Percentiles rank a stretch among this genome's conserved stretches.
These are phyloP conservation scores for Zoysia japonica DNA, from an alignment of 176 grass and related monocot species.

Conservation along the genomic window DNA sequence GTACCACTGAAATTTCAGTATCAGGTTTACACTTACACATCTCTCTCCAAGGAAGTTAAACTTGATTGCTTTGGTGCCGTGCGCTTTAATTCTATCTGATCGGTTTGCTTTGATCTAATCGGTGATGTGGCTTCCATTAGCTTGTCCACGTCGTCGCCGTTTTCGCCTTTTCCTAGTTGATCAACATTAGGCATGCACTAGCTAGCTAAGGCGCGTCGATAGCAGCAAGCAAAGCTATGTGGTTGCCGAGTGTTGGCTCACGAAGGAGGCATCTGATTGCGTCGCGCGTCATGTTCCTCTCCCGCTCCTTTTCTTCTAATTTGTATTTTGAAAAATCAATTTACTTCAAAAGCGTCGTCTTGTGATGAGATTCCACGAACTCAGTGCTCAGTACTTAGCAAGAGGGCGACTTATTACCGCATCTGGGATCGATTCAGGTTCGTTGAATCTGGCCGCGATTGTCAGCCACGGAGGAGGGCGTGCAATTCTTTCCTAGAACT, in stretches of 20 bases:
- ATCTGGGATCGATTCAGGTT: constrained; percentile 25
- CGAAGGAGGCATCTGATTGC: constrained; percentile 22
- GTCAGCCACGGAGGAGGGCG: neutral
- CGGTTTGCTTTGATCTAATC: no score
- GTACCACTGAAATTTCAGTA: no score
- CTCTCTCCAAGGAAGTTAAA: no score
- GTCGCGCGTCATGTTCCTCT: neutral
- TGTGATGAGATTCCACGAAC: neutral
- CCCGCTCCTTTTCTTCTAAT: neutral
- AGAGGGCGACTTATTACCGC: neutral
- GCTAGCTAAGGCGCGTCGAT: neutral
- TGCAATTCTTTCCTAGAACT: neutral
- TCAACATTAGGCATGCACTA: constrained; percentile 30
- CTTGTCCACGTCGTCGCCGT: neutral
- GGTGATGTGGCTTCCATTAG: neutral
- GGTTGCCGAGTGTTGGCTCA: constrained; percentile 34
- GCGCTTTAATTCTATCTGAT: no score
- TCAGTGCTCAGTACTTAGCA: neutral
- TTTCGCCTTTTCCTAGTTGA: constrained; percentile 7
- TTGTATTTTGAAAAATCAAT: neutral
- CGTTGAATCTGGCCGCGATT: constrained; percentile 38
- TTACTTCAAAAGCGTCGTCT: neutral
- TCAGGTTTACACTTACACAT: no score
- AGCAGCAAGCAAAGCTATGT: neutral
- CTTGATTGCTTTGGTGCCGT: no score